Conservation (phyloP, 2,329 filamentous ascomycete species). For the Fusarium sacchari region DNA sequence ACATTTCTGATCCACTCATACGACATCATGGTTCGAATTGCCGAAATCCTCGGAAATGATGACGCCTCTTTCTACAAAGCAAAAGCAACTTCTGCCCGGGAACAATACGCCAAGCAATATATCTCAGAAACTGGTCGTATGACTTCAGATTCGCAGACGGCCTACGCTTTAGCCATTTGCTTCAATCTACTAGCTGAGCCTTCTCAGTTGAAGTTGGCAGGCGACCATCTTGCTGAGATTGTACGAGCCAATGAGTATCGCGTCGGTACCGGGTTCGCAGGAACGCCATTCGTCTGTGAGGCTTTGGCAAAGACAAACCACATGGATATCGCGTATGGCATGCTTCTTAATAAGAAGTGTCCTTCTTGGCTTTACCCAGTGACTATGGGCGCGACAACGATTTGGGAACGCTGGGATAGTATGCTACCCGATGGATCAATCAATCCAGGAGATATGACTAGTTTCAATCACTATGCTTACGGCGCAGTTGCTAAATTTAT, state of each 20-base stretch:
- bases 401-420: neutral
- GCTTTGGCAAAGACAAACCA: neutral
- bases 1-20: conserved; percentile 57
- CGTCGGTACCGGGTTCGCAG: neutral
- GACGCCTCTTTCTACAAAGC: conserved; percentile 22
- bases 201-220: neutral
- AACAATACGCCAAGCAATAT: conserved; percentile 24
- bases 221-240: neutral
- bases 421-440: neutral
- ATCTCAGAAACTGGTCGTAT: conserved; percentile 39
- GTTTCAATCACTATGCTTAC: neutral
- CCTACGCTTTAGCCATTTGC: neutral
- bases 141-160: neutral
- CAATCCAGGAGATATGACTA: neutral
- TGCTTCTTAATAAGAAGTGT: neutral
- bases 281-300: neutral
- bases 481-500: neutral
- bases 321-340: neutral
- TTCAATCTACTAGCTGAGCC: fast-evolving
- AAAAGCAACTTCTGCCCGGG: conserved; percentile 29
- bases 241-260: neutral
- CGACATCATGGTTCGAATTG: conserved; percentile 48
- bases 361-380: neutral
- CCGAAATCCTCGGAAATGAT: conserved; percentile 42
- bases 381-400: neutral